Conservation (phyloP, 2,329 filamentous ascomycete genomes). For the Apiospora saccharicola region DNA sequence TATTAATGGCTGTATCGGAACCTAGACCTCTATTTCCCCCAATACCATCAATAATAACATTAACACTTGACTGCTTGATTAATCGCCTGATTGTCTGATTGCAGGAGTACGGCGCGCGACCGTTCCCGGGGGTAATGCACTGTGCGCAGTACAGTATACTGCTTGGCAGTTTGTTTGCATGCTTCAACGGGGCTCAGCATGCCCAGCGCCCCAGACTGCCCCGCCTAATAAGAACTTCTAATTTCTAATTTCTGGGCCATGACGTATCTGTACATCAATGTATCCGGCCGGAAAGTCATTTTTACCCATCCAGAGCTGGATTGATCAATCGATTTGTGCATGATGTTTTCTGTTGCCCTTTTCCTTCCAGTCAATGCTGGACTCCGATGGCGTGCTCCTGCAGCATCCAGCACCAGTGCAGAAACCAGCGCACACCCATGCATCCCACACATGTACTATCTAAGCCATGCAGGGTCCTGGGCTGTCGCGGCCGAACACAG, state of each 20-base stretch:
- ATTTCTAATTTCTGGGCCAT: constrained; percentile 4
- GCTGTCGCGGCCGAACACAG: constrained; percentile 8
- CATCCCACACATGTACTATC: not conserved
- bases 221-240: constrained; percentile 17
- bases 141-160: not conserved
- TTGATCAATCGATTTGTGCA: not conserved
- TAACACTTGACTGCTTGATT: not conserved
- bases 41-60: not conserved
- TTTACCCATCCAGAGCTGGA: not conserved
- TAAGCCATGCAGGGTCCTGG: constrained; percentile 14
- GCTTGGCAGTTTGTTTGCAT: not conserved
- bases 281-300: not conserved
- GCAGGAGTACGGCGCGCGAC: not conserved
- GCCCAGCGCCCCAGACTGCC: constrained; percentile 2
- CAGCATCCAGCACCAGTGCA: not conserved
- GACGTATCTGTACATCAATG: not conserved
- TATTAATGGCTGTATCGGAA: not conserved
- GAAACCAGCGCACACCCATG: not conserved
- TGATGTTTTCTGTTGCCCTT: not conserved
- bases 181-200: not conserved
- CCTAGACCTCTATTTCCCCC: not conserved
- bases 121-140: not conserved
- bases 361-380: not conserved
- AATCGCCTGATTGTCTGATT: not conserved
- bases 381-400: constrained; percentile 3